Evolutionary conservation across 2,329 filamentous ascomycete species (phyloP).

Genomic region (Venturiaceae sp.): DNA sequence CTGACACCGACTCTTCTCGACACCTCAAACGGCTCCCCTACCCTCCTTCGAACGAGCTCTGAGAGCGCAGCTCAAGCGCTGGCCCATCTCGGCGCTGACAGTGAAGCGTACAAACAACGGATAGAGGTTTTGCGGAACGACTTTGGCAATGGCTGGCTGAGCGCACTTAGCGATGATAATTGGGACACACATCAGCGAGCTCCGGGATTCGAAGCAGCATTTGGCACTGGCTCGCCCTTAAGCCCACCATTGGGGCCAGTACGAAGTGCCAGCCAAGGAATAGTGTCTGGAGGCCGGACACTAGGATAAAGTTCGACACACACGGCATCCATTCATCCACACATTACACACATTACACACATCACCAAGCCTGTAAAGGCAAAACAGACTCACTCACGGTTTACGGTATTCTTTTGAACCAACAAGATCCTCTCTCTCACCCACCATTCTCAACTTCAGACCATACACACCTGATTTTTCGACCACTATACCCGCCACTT

Average conservation of each 20-base stretch:
- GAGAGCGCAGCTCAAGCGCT: neutral
- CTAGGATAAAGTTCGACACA: constrained; percentile 22
- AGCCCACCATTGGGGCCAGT: constrained; percentile 1
- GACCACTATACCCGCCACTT: neutral
- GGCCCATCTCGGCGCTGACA: neutral
- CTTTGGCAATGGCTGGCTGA: constrained; percentile 80
- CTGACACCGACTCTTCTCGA: neutral
- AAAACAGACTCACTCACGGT: neutral
- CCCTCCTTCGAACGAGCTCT: constrained; percentile 1
- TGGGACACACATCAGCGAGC: constrained; percentile 28
- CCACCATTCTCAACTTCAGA: neutral
- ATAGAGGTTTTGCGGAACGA: constrained; percentile 79
- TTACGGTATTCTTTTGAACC: neutral
- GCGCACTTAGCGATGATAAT: constrained; percentile 69
- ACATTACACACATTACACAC: neutral
- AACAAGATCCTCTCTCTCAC: neutral
- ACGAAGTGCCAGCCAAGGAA: constrained; percentile 5
- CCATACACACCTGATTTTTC: neutral
- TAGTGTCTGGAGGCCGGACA: constrained; percentile 17
- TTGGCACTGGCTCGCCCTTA: constrained; percentile 14
- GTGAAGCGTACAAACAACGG: constrained; percentile 65
- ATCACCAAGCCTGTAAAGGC: neutral
- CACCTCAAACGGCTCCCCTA: constrained; percentile 1
- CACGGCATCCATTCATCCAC: neutral
- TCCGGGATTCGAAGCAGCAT: constrained; percentile 12